Conservation (phyloP, 768 basidiomycete species). For the Agrocybe pediades region DNA sequence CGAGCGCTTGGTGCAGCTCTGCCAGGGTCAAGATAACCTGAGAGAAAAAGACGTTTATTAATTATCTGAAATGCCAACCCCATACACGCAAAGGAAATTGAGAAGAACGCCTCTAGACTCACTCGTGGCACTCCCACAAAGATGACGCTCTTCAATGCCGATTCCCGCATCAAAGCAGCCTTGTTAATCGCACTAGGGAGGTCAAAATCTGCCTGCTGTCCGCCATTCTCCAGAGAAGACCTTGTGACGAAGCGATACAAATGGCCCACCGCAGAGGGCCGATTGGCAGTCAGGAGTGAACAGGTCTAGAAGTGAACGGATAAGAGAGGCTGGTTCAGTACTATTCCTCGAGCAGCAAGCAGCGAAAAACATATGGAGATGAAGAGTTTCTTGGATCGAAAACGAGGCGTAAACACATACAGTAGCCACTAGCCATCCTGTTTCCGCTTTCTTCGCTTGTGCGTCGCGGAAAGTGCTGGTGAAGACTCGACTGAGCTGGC, state of each 20-base stretch:
- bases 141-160: constrained; percentile 85
- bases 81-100: not conserved
- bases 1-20: constrained; percentile 73
- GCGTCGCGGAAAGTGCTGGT: constrained; percentile 68
- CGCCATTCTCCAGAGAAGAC: constrained; percentile 35
- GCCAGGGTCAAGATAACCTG: constrained; percentile 85
- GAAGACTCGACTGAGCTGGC: constrained; percentile 58
- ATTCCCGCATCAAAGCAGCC: constrained; percentile 87
- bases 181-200: constrained; percentile 63
- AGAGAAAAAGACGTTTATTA: constrained; percentile 14
- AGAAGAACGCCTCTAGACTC: constrained; percentile 25
- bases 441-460: constrained; percentile 61
- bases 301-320: constrained; percentile 60
- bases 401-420: constrained; percentile 38
- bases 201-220: constrained; percentile 41
- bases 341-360: not conserved
- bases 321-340: constrained; percentile 7
- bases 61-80: not conserved
- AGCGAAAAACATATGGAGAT: constrained; percentile 1
- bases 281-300: constrained; percentile 80
- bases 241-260: constrained; percentile 79
- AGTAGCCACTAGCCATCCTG: constrained; percentile 80
- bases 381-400: not conserved
- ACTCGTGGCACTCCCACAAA: constrained; percentile 89
- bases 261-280: constrained; percentile 76